Evolutionary conservation across 306 rosid genomes (phyloP), one percentile per base, ranked within the genome.

Genomic region (Gillenia trifoliata): DNA sequence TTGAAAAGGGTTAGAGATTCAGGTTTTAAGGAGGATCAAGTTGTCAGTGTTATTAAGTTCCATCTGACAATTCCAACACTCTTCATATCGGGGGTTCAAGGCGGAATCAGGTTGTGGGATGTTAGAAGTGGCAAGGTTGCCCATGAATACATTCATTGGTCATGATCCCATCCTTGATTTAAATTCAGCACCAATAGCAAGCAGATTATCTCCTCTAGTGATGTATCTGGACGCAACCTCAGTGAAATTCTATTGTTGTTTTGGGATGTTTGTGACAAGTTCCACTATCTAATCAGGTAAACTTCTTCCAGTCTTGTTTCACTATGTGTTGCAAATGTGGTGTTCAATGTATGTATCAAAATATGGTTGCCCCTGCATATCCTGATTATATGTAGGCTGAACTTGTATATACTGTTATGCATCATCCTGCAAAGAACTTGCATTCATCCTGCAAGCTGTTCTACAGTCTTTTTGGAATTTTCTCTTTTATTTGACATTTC

Each of bases 221-320:
- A 92, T 79, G 88, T 87, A 72, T 83, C 97, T 29, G 81, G 89
- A 76, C 83, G 85, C 78, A 88, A 89, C 79, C 75, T 82, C 66
- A 95, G 92, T 66, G 93, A 92, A 90, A 91, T 41, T 88, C 97
- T 55, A 86, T 95, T 56, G 86, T 88, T 55, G 89, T 95, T n/a
- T 77, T 95, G 99, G 98, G 99, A 95, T 84, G 86, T 87, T 71
- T 81, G 1, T 83, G 92, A 60, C 86, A 95, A 83, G 88, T 92
- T 73, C 96, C 97, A 0, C 86, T 90, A 68, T 92, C 98, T 61
- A 92, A 90, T 85, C 97, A 95, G 90, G 97, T 92, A 76, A 79
- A 74, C 70, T 67, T 47, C 28, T 23, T 56, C 52, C 68, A 16
- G 40, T 56, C 26, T 77, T 40, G 20, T 43, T 75, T 76, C 52